Evolutionary conservation across 495 filamentous ascomycete species (phyloP), one percentile per base, ranked within the genome.

Genomic region (Neurospora sp.): DNA sequence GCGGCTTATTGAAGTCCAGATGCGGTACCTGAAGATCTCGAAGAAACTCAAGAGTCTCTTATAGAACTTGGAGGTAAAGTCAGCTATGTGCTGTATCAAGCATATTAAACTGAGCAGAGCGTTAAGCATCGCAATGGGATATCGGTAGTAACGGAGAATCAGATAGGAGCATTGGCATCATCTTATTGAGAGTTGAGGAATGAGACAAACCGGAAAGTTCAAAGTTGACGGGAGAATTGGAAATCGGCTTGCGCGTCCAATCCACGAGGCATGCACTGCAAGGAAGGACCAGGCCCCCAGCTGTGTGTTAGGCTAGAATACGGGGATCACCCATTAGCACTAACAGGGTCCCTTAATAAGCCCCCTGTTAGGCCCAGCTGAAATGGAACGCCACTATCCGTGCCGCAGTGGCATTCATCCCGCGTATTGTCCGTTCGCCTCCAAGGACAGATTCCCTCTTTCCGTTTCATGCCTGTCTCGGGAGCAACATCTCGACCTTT

Each of bases 331-430:
- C 27, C 54, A 35, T 35, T 62, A 5, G 23, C 12, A 62, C 14
- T 62, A 62, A 62, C 27, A 62, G 27, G 54, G 54, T 62, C 54
- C 54, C 27, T 62, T 62, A 62, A 62, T 35, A 23, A 62, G 54
- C 27, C 54, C 27, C 27, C 23, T 62, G 54, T 18, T 18, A 72
- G 41, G 71, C 35, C 27, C 31, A 35, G 27, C 23, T 72, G 31
- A n/a, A n/a, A 59, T 66, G 27, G 31, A 38, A 70, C 39, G 39
- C 39, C 69, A 37, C 71, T 66, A 35, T 72, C 38, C 71, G 44
- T 72, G 44, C 31, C 71, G 31, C 42, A 44, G 23, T 72, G 18
- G 71, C 31, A 37, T 62, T 72, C 69, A 40, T 72, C 71, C 40
- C 71, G 23, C 23, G n/a, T n/a, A 44, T 66, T 62, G 41, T 42